A percentile compares a stretch with the other conserved stretches of the same genome.
These are phyloP conservation scores for Scedosporium aurantiacum DNA, from an alignment of 2,329 filamentous ascomycete genomes.

Conservation along the genomic window DNA sequence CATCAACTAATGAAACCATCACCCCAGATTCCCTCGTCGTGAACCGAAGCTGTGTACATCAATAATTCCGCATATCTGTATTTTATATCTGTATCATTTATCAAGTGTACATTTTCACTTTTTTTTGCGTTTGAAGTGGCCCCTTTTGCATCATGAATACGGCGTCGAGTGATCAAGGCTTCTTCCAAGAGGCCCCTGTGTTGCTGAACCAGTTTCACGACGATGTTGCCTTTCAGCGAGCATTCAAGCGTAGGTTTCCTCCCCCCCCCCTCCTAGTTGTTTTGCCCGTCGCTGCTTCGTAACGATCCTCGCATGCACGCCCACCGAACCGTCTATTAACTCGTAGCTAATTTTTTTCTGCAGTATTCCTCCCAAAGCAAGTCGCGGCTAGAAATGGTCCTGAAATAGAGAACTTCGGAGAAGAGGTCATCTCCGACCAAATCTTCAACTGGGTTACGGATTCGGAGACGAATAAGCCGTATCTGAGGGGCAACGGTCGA, in stretches of 20 bases:
- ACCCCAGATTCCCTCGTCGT: not conserved
- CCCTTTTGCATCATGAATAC: not conserved
- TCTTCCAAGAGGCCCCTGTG: slow-evolving; percentile 12
- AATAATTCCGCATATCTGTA: too few species aligned
- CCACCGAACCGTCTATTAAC: too few species aligned
- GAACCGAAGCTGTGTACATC: not conserved
- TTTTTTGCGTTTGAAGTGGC: slow-evolving; percentile 1
- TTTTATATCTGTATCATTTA: not conserved
- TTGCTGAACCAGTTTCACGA: slow-evolving; percentile 42
- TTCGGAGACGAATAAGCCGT: slow-evolving; percentile 54
- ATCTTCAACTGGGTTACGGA: slow-evolving; percentile 50
- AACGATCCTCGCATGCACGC: not conserved
- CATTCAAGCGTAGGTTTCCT: slow-evolving; percentile 33
- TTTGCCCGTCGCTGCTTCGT: too few species aligned
- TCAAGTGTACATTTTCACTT: not conserved
- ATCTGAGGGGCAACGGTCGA: slow-evolving; percentile 42
- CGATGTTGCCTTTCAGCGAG: slow-evolving; percentile 39
- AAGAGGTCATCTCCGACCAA: slow-evolving; percentile 13
- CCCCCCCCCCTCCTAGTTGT: too few species aligned
- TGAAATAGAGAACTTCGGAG: slow-evolving; percentile 8
- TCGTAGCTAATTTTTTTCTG: not conserved
- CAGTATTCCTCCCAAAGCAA: slow-evolving; percentile 1
- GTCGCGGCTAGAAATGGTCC: slow-evolving; percentile 8
- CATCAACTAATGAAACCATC: not conserved
- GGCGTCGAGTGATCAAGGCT: slow-evolving; percentile 12